Evolutionary conservation across 441 rosid species (phyloP).

Genomic region (Dalechampia spathulata): DNA sequence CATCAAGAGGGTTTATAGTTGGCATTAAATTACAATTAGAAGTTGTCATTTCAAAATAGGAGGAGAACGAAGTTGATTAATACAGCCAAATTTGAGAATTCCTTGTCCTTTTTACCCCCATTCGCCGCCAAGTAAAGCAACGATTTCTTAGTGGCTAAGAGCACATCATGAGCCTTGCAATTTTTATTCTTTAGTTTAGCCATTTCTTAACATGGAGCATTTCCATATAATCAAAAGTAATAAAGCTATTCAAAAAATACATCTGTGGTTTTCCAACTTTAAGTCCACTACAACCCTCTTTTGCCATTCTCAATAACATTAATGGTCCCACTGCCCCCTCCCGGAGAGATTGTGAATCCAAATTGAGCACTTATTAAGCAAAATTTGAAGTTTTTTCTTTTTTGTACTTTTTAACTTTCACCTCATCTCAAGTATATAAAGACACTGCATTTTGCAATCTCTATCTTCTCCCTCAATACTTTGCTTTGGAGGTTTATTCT

Average conservation of each 20-base stretch:
- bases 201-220: constrained; percentile 12
- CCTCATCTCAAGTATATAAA: constrained; percentile 20
- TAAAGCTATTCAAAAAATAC: constrained; percentile 26
- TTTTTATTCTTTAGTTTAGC: too few species aligned
- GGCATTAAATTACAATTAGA: too few species aligned
- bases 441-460: constrained; percentile 15
- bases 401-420: constrained; percentile 14
- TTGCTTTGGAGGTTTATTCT: constrained; percentile 10
- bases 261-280: constrained; percentile 21
- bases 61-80: too few species aligned
- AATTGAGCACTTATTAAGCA: too few species aligned
- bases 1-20: too few species aligned
- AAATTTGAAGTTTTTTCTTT: constrained; percentile 25
- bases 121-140: too few species aligned
- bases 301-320: constrained; percentile 31
- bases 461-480: constrained; percentile 23
- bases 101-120: too few species aligned
- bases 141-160: too few species aligned
- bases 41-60: too few species aligned
- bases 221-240: constrained; percentile 30
- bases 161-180: too few species aligned
- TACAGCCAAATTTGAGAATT: too few species aligned
- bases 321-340: constrained; percentile 29
- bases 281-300: constrained; percentile 29
- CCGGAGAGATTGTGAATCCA: too few species aligned